Evolutionary conservation across 1,139 yeast genomes (phyloP).

Genomic region (Kurtzmaniella natalensis): DNA sequence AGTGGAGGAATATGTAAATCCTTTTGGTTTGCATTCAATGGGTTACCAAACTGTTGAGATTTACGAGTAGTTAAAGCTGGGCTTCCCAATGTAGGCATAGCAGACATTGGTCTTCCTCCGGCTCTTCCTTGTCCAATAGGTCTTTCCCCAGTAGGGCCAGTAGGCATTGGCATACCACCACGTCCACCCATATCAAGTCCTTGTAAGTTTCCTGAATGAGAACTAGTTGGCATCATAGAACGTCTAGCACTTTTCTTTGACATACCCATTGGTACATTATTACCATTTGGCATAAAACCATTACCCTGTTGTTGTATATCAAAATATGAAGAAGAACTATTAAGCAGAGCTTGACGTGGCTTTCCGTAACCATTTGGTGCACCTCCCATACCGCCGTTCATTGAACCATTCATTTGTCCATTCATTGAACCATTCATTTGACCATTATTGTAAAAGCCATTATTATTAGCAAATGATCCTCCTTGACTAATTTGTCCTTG

Average conservation of each 20-base stretch:
- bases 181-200: constrained; percentile 46
- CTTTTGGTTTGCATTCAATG: neutral
- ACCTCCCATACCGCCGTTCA: neutral
- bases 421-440: constrained; percentile 5
- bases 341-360: constrained; percentile 15
- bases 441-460: neutral
- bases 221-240: constrained; percentile 31
- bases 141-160: constrained; percentile 12
- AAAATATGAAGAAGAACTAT: constrained; percentile 14
- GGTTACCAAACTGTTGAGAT: constrained; percentile 9
- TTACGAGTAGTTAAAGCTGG: constrained; percentile 15
- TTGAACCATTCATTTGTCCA: constrained; percentile 1
- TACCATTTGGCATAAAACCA: constrained; percentile 4
- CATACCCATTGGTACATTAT: constrained; percentile 5
- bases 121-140: constrained; percentile 2
- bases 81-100: constrained; percentile 12
- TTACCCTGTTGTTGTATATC: constrained; percentile 10
- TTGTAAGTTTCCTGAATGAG: constrained; percentile 21
- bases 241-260: constrained; percentile 32
- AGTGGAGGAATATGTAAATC: constrained; percentile 8
- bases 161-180: constrained; percentile 47
- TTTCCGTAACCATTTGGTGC: constrained; percentile 5
- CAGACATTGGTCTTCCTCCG: constrained; percentile 5
- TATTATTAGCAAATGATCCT: too few relatives aligned
- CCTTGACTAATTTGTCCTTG: constrained; percentile 4